A percentile compares a stretch with the other conserved stretches of the same genome.
phyloP scores from a whole-genome alignment of 192 early-diverging fungal genomes.

The Gigaspora rosea region DNA sequence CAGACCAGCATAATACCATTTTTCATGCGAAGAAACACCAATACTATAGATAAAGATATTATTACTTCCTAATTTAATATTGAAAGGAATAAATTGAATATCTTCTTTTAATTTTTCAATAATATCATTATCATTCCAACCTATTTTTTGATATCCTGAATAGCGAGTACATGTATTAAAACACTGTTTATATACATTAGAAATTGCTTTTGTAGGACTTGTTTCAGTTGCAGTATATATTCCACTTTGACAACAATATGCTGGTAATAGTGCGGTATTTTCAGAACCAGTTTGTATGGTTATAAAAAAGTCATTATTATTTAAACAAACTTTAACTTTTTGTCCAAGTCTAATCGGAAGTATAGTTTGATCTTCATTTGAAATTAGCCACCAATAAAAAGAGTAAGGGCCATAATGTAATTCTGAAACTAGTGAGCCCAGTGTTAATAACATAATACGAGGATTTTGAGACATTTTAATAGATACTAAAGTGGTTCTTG shows the following conservation, averaged over 20 bases:
- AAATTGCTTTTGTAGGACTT: conserved; percentile 10
- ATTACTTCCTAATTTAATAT: neutral
- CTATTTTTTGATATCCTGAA: neutral
- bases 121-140: conserved; percentile 7
- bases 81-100: no score
- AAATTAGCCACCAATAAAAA: conserved; percentile 8
- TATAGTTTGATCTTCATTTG: no score
- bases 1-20: neutral
- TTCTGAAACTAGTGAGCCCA: neutral
- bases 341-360: no score
- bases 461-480: neutral
- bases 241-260: conserved; percentile 2
- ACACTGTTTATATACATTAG: neutral
- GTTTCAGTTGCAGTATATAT: neutral
- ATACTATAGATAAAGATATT: neutral
- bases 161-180: neutral
- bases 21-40: neutral
- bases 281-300: conserved; percentile 1
- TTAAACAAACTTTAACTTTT: no score
- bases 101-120: neutral
- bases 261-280: neutral
- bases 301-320: no score
- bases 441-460: neutral
- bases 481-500: neutral
- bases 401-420: neutral